Evolutionary conservation across 2,329 filamentous ascomycete genomes (phyloP).

Genomic region (Chrysosporium keratinophilum): DNA sequence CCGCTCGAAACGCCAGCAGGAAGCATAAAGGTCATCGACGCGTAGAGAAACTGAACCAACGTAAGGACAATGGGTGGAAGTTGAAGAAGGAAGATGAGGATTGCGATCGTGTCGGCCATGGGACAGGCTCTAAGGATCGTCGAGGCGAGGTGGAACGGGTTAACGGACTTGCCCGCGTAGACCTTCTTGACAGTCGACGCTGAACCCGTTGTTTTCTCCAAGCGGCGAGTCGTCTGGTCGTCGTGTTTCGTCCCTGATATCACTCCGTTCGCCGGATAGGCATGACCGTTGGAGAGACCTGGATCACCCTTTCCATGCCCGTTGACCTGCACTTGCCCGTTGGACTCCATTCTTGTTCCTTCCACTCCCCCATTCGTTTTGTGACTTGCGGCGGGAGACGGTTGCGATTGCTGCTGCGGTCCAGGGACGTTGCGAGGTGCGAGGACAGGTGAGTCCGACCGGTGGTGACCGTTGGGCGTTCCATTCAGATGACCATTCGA

Average conservation of each 20-base stretch:
- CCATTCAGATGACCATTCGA: conserved; percentile 48
- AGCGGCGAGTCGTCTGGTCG: conserved; percentile 24
- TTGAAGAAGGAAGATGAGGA: conserved; percentile 89
- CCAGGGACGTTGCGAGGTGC: conserved; percentile 29
- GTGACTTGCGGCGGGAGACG: conserved; percentile 21
- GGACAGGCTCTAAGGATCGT: conserved; percentile 85
- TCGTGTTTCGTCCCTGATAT: conserved; percentile 18
- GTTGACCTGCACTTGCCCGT: conserved; percentile 28
- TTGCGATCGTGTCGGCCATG: conserved; percentile 88
- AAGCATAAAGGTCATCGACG: conserved; percentile 82
- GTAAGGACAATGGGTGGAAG: conserved; percentile 80
- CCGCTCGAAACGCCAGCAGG: conserved; percentile 68
- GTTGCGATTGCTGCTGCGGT: conserved; percentile 20
- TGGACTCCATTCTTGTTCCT: conserved; percentile 27
- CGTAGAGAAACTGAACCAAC: conserved; percentile 83
- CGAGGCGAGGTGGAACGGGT: conserved; percentile 64
- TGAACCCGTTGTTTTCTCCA: conserved; percentile 19
- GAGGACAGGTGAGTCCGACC: conserved; percentile 30
- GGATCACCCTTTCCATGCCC: conserved; percentile 28
- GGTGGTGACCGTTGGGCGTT: conserved; percentile 35
- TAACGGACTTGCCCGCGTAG: conserved; percentile 44
- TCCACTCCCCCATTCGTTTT: conserved; percentile 24
- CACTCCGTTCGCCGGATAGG: conserved; percentile 27
- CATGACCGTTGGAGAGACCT: conserved; percentile 30
- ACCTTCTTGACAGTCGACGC: conserved; percentile 23